Percentiles rank a stretch among this genome's conserved stretches.
These are phyloP conservation scores for Fistulinella staudtii DNA, from an alignment of 1,284 basidiomycete species.

Conservation along the genomic window DNA sequence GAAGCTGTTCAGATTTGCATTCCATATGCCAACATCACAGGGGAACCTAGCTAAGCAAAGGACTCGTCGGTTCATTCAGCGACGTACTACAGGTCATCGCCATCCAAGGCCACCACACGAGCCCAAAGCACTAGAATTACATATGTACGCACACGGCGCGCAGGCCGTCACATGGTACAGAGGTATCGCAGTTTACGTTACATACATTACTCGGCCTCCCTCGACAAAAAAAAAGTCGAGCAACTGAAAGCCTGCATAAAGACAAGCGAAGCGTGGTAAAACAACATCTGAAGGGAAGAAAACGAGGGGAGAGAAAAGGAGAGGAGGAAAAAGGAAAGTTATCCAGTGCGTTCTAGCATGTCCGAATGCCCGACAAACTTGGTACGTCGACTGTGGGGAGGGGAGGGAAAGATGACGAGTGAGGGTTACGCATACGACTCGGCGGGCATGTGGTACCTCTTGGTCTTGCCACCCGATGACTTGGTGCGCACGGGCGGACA, in stretches of 20 bases:
- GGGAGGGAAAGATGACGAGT: background rate
- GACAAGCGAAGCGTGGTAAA: background rate
- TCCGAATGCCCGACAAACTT: constrained; percentile 9
- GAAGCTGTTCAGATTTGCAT: too few relatives aligned
- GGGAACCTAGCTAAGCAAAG: too few relatives aligned
- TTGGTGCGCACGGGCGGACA: constrained; percentile 18
- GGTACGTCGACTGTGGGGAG: background rate
- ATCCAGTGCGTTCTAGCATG: constrained; percentile 22
- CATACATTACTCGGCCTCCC: constrained; percentile 10
- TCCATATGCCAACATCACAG: too few relatives aligned
- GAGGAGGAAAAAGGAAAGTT: background rate
- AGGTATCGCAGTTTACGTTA: constrained; percentile 24
- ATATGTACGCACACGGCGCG: constrained; percentile 8
- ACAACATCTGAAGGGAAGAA: background rate
- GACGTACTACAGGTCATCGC: too few relatives aligned
- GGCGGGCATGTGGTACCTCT: constrained; percentile 10
- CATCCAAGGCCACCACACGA: too few relatives aligned
- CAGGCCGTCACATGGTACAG: constrained; percentile 5
- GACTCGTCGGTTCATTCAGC: too few relatives aligned
- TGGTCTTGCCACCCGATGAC: constrained; percentile 18
- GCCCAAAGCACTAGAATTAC: constrained; percentile 11
- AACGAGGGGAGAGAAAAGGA: background rate
- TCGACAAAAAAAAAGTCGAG: constrained; percentile 1
- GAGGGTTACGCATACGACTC: constrained; percentile 19
- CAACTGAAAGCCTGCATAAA: constrained; percentile 9